Evolutionary conservation across 2,329 filamentous ascomycete genomes (phyloP).

Genomic region (Orbilia javanica): DNA sequence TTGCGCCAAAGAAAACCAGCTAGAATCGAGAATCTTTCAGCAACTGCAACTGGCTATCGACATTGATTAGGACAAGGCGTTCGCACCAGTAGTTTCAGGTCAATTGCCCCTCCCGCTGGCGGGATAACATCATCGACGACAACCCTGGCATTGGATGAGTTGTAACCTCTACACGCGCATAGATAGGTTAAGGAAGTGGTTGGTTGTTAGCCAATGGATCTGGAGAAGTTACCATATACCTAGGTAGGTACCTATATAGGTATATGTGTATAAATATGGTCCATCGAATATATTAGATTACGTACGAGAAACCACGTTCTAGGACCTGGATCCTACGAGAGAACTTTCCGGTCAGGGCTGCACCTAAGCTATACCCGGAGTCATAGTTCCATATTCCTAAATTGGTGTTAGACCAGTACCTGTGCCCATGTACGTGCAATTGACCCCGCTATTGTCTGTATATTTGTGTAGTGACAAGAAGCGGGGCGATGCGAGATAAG

Average conservation of each 20-base stretch:
- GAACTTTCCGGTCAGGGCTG: conserved; percentile 51
- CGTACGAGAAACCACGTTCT: conserved; percentile 82
- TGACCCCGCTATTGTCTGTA: conserved; percentile 24
- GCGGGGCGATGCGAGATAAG: conserved; percentile 17
- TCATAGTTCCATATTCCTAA: conserved; percentile 50
- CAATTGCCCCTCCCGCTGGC: conserved; percentile 72
- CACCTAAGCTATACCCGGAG: conserved; percentile 49
- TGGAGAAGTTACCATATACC: neutral
- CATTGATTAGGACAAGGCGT: neutral
- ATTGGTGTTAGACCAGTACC: conserved; percentile 3
- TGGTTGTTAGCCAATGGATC: conserved; percentile 12
- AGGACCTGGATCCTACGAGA: conserved; percentile 84
- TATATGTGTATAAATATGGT: conserved; percentile 36
- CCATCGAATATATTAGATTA: neutral
- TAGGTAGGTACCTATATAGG: too few relatives aligned
- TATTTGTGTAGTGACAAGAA: neutral
- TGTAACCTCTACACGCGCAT: conserved; percentile 87
- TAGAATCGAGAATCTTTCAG: conserved; percentile 64
- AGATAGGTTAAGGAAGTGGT: too few relatives aligned
- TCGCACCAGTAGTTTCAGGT: conserved; percentile 76
- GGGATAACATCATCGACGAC: conserved; percentile 79
- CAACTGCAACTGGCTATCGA: conserved; percentile 33
- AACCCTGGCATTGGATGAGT: conserved; percentile 78
- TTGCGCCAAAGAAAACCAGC: conserved; percentile 87
- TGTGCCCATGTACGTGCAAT: neutral